phyloP scores from a whole-genome alignment of 257 asterid species.

The Rehmannia glutinosa region DNA sequence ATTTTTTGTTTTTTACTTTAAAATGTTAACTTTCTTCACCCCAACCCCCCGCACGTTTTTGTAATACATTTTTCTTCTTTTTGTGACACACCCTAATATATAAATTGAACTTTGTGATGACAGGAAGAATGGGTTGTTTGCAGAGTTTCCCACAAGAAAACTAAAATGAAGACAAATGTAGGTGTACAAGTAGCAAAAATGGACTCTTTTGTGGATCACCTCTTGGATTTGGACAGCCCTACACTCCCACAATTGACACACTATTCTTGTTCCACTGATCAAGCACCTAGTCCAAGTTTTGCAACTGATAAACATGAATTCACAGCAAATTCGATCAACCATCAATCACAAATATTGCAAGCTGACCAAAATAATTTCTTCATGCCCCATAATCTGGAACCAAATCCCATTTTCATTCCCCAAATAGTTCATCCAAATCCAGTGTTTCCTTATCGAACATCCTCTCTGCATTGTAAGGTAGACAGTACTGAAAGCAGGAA shows the following conservation, averaged over 20 bases:
- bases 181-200: background rate
- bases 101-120: background rate
- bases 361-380: no score
- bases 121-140: constrained; percentile 28
- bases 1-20: no score
- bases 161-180: background rate
- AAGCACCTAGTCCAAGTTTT: background rate
- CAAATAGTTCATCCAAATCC: background rate
- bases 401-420: background rate
- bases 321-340: no score
- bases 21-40: no score
- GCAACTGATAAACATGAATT: background rate
- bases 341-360: no score
- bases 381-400: no score
- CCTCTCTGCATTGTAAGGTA: background rate
- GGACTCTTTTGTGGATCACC: background rate
- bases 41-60: background rate
- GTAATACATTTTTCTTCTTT: no score
- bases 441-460: background rate
- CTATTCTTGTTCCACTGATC: no score
- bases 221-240: constrained; percentile 4
- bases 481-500: background rate
- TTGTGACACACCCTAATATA: no score
- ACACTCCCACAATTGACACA: background rate
- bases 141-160: constrained; percentile 16